Evolutionary conservation across 495 filamentous ascomycete species (phyloP).

Genomic region (Parachaetomium inaequale): DNA sequence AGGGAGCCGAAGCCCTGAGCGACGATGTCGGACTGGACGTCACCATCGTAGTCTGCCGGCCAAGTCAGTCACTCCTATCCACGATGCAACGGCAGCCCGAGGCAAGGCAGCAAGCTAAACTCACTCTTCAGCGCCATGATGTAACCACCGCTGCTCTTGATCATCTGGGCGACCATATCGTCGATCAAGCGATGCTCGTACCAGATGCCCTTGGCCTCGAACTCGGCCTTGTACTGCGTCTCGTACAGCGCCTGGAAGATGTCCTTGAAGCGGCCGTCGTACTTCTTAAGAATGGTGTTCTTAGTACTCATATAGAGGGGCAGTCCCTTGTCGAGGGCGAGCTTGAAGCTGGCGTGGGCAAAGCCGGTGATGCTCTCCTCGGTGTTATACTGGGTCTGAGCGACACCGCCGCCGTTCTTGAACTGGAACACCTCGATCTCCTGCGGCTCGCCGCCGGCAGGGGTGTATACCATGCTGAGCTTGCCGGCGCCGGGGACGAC

Average conservation of each 20-base stretch:
- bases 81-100: neutral
- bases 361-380: constrained; percentile 91
- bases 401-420: constrained; percentile 75
- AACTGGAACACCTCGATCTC: constrained; percentile 88
- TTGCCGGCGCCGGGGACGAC: constrained; percentile 79
- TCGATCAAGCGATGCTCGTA: constrained; percentile 99
- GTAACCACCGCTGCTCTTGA: constrained; percentile 93
- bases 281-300: constrained; percentile 98
- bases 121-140: constrained; percentile 96
- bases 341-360: constrained; percentile 92
- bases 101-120: constrained; percentile 27
- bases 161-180: constrained; percentile 99
- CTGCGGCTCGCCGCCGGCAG: constrained; percentile 74
- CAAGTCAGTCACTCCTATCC: neutral
- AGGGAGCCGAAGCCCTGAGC: constrained; percentile 98
- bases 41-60: constrained; percentile 85
- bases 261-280: constrained; percentile 97
- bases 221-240: constrained; percentile 75
- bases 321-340: constrained; percentile 77
- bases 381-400: constrained; percentile 96
- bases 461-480: constrained; percentile 91
- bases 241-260: constrained; percentile 98
- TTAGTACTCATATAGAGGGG: constrained; percentile 99
- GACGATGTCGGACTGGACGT: constrained; percentile 97
- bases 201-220: constrained; percentile 91